Evolutionary conservation across 2,329 filamentous ascomycete species (phyloP).

Genomic region (Aspergillus ruber): DNA sequence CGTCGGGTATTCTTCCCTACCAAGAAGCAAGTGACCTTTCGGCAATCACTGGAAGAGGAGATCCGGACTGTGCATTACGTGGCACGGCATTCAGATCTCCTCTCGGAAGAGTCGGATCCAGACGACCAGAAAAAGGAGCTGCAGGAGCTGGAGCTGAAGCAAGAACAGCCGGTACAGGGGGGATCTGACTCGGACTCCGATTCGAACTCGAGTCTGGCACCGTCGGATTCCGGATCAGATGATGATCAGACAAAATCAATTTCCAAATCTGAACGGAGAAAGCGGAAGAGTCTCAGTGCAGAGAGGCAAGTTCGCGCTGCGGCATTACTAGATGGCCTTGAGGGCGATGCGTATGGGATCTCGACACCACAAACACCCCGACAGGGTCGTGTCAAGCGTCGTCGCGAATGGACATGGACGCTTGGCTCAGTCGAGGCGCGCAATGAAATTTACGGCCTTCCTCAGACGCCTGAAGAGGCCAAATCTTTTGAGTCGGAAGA

Average conservation of each 20-base stretch:
- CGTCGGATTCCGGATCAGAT: constrained; percentile 23
- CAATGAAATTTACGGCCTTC: constrained; percentile 3
- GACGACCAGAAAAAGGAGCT: constrained; percentile 2
- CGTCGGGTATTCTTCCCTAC: constrained; percentile 46
- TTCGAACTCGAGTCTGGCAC: constrained; percentile 21
- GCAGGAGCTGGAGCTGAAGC: constrained; percentile 5
- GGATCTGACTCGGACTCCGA: constrained; percentile 22
- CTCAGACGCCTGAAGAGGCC: background rate
- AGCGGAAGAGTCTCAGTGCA: constrained; percentile 23
- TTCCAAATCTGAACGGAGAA: constrained; percentile 29
- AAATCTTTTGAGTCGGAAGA: background rate
- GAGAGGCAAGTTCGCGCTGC: constrained; percentile 36
- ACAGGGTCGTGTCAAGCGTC: constrained; percentile 47
- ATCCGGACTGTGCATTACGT: constrained; percentile 52
- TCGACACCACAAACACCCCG: constrained; percentile 48
- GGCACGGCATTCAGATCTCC: constrained; percentile 51
- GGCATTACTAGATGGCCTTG: constrained; percentile 35
- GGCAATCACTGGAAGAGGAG: constrained; percentile 51
- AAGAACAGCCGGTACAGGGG: constrained; percentile 5
- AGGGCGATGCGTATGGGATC: constrained; percentile 41
- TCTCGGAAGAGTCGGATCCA: constrained; percentile 13
- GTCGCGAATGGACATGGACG: constrained; percentile 54
- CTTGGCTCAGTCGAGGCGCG: constrained; percentile 38
- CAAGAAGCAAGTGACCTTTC: constrained; percentile 53
- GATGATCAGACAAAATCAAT: constrained; percentile 24